A percentile compares a stretch with the other conserved stretches of the same genome.
Conservation (phyloP, 2,329 filamentous ascomycete species). For the Stenocarpella maydis region DNA sequence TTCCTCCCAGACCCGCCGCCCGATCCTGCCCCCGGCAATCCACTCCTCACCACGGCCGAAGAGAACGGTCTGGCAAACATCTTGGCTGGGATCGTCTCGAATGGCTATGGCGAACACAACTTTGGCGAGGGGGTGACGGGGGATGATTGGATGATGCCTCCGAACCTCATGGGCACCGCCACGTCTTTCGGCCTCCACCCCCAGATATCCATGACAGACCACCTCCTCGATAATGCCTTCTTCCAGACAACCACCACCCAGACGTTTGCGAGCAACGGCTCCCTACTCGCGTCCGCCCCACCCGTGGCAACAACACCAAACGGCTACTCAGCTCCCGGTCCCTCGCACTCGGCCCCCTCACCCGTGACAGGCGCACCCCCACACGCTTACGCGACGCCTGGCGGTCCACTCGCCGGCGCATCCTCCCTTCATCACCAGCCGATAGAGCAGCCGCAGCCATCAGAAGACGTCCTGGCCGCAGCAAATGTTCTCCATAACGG, state of each 20-base stretch:
- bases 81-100: constrained; percentile 62
- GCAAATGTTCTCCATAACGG: constrained; percentile 60
- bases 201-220: constrained; percentile 40
- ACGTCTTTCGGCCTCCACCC: constrained; percentile 68
- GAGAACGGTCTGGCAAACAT: constrained; percentile 65
- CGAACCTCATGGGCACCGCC: constrained; percentile 70
- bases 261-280: constrained; percentile 8
- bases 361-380: neutral
- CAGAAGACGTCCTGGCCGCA: constrained; percentile 66
- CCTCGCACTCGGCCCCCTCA: constrained; percentile 14
- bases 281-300: constrained; percentile 21
- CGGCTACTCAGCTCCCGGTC: constrained; percentile 16
- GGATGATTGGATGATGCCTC: constrained; percentile 67
- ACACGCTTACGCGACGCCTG: neutral
- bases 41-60: constrained; percentile 67
- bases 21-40: constrained; percentile 69
- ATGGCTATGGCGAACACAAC: constrained; percentile 47
- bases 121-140: constrained; percentile 61
- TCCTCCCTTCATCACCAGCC: constrained; percentile 40
- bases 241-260: constrained; percentile 40
- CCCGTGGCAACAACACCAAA: constrained; percentile 15
- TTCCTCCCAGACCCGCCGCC: constrained; percentile 61
- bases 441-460: constrained; percentile 44
- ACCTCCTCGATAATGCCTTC: constrained; percentile 40
- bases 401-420: constrained; percentile 19